Evolutionary conservation across 805 yeast species (phyloP), one percentile per base, ranked within the genome.

Genomic region (Cyberlindnera maclurae): DNA sequence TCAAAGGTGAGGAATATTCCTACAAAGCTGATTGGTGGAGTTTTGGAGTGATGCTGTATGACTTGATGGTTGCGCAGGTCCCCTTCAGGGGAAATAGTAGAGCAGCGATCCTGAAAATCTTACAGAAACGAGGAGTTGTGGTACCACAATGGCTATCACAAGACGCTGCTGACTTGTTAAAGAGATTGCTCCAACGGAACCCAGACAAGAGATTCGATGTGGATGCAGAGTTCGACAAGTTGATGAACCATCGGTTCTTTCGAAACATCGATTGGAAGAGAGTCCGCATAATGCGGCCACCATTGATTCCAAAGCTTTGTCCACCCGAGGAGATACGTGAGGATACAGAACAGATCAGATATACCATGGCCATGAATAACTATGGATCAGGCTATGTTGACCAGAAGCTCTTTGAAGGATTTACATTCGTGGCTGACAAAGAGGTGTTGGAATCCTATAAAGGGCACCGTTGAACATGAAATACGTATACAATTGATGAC

Each of bases 21-120:
- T 81, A 75, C 38, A 71, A 77, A 34, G 94, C 88, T 30, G 96
- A 87, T 57, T 86, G 95, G 90, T 87, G 95, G 88, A 83, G 95
- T 0, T 63, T 87, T 30, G 96, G 96, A 0, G 80, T 93, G 13
- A 78, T 87, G 33, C 63, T 79, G 31, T 83, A 65, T 51, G 96
- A 88, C 56, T 69, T 87, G 70, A 62, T 88, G 34, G 74, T 84
- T 1, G 96, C 96, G 0, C 68, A 76, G 35, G 89, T 95, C 0
- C 96, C 96, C 0, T 87, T 82, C 57, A 77, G 85, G 0, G 96
- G 96, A 1, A 75, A 70, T 31, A 82, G 80, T 47, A 77, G 79
- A 47, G 75, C 78, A 51, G 70, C 71, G 17, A 79, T 87, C 22
- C 68, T 82, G 58, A 79, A 77, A 39, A 85, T 82, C 54, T 77